A percentile compares a stretch with the other conserved stretches of the same genome.
Evolutionary conservation across 352 stramenopile species (phyloP).

Genomic region (Phytophthora tentaculata): DNA sequence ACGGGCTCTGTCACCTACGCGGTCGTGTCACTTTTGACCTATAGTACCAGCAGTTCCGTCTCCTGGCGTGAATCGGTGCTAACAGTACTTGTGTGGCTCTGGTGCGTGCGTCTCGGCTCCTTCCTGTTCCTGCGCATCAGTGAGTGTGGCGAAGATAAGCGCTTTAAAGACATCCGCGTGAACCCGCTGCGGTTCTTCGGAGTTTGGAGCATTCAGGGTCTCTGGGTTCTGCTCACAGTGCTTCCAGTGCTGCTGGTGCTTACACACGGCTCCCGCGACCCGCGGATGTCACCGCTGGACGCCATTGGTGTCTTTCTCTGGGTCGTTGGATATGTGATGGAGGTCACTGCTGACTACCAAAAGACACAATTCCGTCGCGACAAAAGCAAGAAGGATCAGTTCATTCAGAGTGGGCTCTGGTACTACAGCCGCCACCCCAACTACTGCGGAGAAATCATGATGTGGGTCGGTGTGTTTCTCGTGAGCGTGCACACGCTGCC

Average conservation of each 20-base stretch:
- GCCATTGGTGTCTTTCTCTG: constrained; percentile 54
- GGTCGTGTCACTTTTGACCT: constrained; percentile 57
- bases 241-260: constrained; percentile 71
- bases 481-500: constrained; percentile 55
- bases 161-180: constrained; percentile 70
- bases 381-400: constrained; percentile 70
- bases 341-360: constrained; percentile 82
- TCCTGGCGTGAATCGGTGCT: constrained; percentile 65
- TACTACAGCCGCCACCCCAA: constrained; percentile 92
- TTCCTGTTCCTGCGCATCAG: constrained; percentile 86
- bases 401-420: constrained; percentile 88
- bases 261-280: constrained; percentile 35
- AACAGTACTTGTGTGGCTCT: constrained; percentile 76
- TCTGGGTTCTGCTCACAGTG: constrained; percentile 83
- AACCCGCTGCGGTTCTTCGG: constrained; percentile 76
- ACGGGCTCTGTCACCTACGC: constrained; percentile 83
- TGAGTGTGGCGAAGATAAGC: constrained; percentile 68
- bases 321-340: constrained; percentile 71
- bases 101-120: constrained; percentile 74
- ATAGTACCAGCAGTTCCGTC: constrained; percentile 19
- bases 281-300: constrained; percentile 44
- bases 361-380: constrained; percentile 82
- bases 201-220: constrained; percentile 83
- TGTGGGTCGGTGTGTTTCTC: constrained; percentile 83
- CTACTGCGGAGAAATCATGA: constrained; percentile 92